Evolutionary conservation across 495 filamentous ascomycete species (phyloP), one percentile per base, ranked within the genome.

Genomic region (Opeltia flavorubescens): DNA sequence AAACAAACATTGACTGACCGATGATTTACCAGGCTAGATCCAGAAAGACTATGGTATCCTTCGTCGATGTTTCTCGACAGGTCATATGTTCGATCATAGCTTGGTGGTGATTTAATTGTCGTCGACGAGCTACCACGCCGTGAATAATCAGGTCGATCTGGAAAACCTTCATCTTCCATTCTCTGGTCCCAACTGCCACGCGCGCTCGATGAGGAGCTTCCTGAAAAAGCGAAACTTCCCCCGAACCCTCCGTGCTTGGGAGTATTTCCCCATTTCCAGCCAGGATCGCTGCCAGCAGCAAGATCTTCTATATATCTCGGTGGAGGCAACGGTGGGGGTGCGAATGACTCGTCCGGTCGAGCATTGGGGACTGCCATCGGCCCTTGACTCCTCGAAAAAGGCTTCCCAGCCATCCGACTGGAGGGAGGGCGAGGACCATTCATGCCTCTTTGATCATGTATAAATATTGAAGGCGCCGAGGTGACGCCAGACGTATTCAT

Each of bases 291-390:
- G 27, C 74, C 75, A 49, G 66, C 61, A 47, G 68, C 64, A 42
- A 78, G 55, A 43, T 71, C 75, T 41, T 59, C 65, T 34, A 81
- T 71, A 44, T 66, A 60, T 50, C 67, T 61, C 6, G 78, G 79
- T 6, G 79, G 79, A 40, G 79, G 79, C 50, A 82, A 64, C 48
- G 78, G 76, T 45, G 78, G 78, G 34, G 79, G 79, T 33, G 65
- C 66, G 44, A 58, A 62, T 33, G 71, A 58, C 43, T 62, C 65
- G 43, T 44, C 50, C 40, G 45, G 33, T 44, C 45, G 56, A 62
- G 42, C 68, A 50, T 65, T 66, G 50, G 57, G 71, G 58, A 82
- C 79, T n/a, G 75, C 62, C 72, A 81, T 68, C 35, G 78, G 71
- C 30, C 65, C 64, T 47, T 59, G 59, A n/a, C 50, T 44, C 21